phyloP scores from a whole-genome alignment of 2,329 filamentous ascomycete genomes.

The Trichoderma semiorbis region DNA sequence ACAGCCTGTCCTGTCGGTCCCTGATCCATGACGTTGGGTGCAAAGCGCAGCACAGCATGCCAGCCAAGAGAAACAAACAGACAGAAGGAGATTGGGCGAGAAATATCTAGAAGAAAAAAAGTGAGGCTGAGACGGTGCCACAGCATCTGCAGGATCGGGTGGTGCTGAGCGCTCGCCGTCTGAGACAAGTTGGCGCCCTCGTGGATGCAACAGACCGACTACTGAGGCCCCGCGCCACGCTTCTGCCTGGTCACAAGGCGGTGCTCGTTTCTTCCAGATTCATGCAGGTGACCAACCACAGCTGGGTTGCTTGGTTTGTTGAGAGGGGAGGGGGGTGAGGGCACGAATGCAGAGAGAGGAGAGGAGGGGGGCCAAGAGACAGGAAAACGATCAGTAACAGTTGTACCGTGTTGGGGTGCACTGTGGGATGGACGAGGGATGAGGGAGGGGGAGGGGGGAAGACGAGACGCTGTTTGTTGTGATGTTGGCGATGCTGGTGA shows the following conservation, averaged over 20 bases:
- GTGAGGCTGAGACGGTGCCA: conserved; percentile 16
- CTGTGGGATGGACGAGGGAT: not conserved
- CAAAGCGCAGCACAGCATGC: not conserved
- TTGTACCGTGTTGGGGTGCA: conserved; percentile 3
- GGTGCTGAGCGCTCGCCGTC: not conserved
- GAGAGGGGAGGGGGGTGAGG: not conserved
- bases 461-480: not conserved
- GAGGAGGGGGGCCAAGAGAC: not conserved
- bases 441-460: no score
- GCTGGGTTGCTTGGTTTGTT: not conserved
- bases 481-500: not conserved
- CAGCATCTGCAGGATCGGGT: not conserved
- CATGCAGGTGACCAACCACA: conserved; percentile 18
- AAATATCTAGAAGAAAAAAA: not conserved
- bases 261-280: conserved; percentile 12
- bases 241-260: conserved; percentile 22
- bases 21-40: not conserved
- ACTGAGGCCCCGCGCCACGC: conserved; percentile 13
- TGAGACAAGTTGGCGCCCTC: conserved; percentile 7
- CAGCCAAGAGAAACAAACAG: not conserved
- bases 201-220: conserved; percentile 11
- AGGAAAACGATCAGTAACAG: not conserved
- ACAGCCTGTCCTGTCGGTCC: not conserved
- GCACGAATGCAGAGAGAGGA: not conserved
- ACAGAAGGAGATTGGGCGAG: not conserved